Evolutionary conservation across 2,329 filamentous ascomycete species (phyloP).

Genomic region (Cytospora chrysosperma): DNA sequence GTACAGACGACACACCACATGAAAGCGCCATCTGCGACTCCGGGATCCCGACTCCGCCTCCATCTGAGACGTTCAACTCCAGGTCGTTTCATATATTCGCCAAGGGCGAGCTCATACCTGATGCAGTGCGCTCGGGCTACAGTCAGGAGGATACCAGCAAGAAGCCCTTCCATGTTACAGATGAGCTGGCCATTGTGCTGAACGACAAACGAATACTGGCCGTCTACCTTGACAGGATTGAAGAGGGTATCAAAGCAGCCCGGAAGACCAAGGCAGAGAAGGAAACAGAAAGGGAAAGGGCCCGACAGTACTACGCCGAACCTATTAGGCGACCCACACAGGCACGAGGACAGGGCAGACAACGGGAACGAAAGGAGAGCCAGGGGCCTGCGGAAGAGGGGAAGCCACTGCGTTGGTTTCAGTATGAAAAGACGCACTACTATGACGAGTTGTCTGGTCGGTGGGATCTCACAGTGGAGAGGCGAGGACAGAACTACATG

Average conservation of each 20-base stretch:
- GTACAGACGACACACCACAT: background rate
- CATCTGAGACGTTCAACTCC: background rate
- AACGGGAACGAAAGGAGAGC: background rate
- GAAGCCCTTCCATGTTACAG: background rate
- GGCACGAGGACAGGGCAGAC: background rate
- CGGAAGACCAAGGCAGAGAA: conserved; percentile 1
- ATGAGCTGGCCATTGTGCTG: background rate
- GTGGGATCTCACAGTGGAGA: background rate
- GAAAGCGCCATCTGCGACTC: background rate
- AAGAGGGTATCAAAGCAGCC: conserved; percentile 2
- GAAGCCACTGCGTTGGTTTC: background rate
- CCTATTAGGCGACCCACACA: background rate
- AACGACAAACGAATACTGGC: conserved; percentile 4
- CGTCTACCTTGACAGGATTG: background rate
- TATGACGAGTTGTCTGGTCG: background rate
- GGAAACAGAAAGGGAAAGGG: background rate
- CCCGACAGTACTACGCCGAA: background rate
- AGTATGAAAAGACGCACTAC: background rate
- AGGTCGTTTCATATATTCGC: background rate
- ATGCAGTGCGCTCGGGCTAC: too few species aligned
- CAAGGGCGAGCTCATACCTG: background rate
- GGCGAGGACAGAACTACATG: background rate
- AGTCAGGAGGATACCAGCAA: background rate
- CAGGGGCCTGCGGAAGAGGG: background rate
- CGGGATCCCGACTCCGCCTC: background rate